phyloP scores from a whole-genome alignment of 2,329 filamentous ascomycete species.

The Neurospora sp. region DNA sequence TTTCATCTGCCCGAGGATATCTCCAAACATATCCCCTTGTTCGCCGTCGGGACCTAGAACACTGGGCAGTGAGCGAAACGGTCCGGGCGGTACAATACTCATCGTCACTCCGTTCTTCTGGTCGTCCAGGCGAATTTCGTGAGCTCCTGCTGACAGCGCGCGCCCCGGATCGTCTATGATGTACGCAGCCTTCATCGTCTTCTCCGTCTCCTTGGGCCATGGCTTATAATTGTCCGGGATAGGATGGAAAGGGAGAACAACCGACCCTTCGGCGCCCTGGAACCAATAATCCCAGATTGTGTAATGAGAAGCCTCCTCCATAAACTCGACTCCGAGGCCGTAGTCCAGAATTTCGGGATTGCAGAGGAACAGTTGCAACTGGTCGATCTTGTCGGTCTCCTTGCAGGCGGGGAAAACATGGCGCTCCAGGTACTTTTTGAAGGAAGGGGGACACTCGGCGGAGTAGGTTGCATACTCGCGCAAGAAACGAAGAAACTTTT shows the following conservation, averaged over 20 bases:
- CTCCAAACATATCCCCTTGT: neutral
- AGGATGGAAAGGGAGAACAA: neutral
- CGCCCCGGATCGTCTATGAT: neutral
- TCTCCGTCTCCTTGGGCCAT: neutral
- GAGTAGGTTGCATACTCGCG: constrained; percentile 5
- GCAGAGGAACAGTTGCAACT: constrained; percentile 1
- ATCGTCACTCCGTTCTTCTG: neutral
- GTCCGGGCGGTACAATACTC: neutral
- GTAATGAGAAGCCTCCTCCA: constrained; percentile 3
- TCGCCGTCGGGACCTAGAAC: neutral
- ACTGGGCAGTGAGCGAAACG: neutral
- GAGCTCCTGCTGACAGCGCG: neutral
- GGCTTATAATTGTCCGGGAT: neutral
- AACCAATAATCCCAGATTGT: constrained; percentile 3
- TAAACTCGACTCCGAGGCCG: constrained; percentile 1
- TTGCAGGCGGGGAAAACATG: constrained; percentile 4
- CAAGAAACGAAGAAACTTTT: constrained; percentile 6
- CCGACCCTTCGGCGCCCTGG: neutral
- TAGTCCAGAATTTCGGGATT: constrained; percentile 5
- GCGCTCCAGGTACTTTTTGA: constrained; percentile 8
- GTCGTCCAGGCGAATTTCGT: neutral
- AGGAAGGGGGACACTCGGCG: constrained; percentile 5
- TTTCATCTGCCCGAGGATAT: neutral
- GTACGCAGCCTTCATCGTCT: neutral
- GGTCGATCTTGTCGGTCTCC: neutral